phyloP scores from a whole-genome alignment of 768 basidiomycete species.

The Suillus hirtellus region DNA sequence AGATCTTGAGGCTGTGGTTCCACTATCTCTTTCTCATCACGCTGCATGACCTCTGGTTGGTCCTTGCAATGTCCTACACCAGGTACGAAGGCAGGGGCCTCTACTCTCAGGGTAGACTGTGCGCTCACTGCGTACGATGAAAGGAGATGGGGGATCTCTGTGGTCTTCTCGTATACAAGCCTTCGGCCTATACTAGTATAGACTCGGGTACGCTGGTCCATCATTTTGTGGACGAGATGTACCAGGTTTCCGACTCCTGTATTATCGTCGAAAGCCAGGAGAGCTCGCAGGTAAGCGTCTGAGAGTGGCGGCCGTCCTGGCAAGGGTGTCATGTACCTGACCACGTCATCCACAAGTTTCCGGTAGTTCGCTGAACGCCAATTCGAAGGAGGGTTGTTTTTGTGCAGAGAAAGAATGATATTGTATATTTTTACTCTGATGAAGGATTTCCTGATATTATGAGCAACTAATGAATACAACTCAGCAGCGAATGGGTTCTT shows the following conservation, averaged over 20 bases:
- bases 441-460: constrained; percentile 31
- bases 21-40: no score
- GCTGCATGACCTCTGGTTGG: no score
- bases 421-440: constrained; percentile 14
- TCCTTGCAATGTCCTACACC: no score
- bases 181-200: constrained; percentile 20
- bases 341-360: constrained; percentile 10
- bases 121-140: constrained; percentile 17
- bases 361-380: constrained; percentile 15
- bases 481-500: not conserved
- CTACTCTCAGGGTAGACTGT: constrained; percentile 18
- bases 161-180: constrained; percentile 30
- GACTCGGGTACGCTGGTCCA: not conserved
- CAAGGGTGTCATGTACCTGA: not conserved
- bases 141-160: constrained; percentile 34
- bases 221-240: constrained; percentile 23
- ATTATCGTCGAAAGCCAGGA: constrained; percentile 18
- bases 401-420: constrained; percentile 16
- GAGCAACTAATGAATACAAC: constrained; percentile 28
- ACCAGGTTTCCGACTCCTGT: constrained; percentile 24
- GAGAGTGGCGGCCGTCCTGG: not conserved
- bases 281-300: constrained; percentile 16
- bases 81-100: constrained; percentile 20
- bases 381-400: not conserved
- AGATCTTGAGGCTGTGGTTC: no score